Evolutionary conservation across 1,284 basidiomycete genomes (phyloP).

Genomic region (Neotropicomus parvogracilis): DNA sequence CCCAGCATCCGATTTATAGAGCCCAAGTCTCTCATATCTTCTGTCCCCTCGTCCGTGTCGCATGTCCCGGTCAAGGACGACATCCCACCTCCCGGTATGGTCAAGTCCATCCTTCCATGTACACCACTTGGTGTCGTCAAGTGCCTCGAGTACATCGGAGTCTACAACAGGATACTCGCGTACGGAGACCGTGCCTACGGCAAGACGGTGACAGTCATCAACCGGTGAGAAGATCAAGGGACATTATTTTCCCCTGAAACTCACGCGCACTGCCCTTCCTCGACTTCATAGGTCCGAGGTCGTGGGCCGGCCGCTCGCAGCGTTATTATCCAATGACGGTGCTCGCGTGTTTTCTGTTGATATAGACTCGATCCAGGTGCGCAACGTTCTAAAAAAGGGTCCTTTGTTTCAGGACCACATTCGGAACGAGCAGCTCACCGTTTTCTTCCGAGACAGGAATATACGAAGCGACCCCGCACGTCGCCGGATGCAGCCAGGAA

Average conservation of each 20-base stretch:
- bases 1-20: conserved; percentile 73
- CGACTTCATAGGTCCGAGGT: conserved; percentile 76
- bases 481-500: conserved; percentile 41
- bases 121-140: conserved; percentile 97
- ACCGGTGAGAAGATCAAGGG: conserved; percentile 55
- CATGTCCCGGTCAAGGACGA: conserved; percentile 47
- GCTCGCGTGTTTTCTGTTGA: conserved; percentile 94
- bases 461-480: conserved; percentile 78
- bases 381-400: conserved; percentile 4
- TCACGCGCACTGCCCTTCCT: conserved; percentile 1
- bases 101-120: conserved; percentile 95
- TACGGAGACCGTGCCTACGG: conserved; percentile 96
- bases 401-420: neutral
- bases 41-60: conserved; percentile 38
- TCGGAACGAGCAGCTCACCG: conserved; percentile 1
- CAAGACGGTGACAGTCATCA: conserved; percentile 91
- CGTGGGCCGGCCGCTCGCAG: conserved; percentile 92
- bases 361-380: conserved; percentile 85
- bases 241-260: neutral
- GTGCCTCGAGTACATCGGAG: conserved; percentile 84
- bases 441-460: conserved; percentile 50
- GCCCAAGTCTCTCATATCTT: conserved; percentile 57
- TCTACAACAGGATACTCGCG: conserved; percentile 88
- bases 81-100: conserved; percentile 72
- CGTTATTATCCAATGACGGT: conserved; percentile 92